phyloP scores from a whole-genome alignment of 306 rosid genomes.

The Amphicarpaea edgeworthii region DNA sequence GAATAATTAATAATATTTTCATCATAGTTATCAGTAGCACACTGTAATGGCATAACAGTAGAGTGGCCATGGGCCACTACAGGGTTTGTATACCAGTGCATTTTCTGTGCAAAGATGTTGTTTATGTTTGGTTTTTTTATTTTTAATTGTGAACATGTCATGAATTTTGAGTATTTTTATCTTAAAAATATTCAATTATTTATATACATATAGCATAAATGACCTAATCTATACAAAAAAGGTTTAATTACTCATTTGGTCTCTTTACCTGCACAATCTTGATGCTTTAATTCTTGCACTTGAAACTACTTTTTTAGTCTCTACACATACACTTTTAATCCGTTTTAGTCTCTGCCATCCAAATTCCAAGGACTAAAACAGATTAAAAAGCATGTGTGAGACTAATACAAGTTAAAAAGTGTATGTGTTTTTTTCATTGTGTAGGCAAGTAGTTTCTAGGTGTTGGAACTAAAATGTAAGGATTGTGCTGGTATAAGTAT shows the following conservation, averaged over 20 bases:
- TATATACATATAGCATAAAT: too few species aligned
- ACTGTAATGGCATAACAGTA: neutral
- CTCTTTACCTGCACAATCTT: neutral
- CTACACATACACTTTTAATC: too few species aligned
- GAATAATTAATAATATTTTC: constrained; percentile 10
- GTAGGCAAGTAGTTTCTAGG: neutral
- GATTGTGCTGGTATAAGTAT: neutral
- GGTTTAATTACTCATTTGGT: neutral
- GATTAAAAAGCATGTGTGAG: neutral
- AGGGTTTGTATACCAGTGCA: neutral
- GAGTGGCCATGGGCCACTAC: neutral
- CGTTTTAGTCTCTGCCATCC: neutral
- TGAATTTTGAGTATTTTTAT: too few species aligned
- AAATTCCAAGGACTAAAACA: neutral
- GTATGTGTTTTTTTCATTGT: too few species aligned
- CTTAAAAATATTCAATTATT: too few species aligned
- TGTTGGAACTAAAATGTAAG: neutral
- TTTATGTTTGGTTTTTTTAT: too few species aligned
- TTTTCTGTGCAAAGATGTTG: neutral
- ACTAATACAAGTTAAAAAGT: neutral
- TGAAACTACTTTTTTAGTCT: neutral
- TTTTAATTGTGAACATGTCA: too few species aligned
- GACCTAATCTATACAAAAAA: too few species aligned
- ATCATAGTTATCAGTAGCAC: neutral
- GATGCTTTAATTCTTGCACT: neutral